A percentile compares a stretch with the other conserved stretches of the same genome.
Conservation (phyloP, 345 rosid genomes). For the Clarkia xantiana region DNA sequence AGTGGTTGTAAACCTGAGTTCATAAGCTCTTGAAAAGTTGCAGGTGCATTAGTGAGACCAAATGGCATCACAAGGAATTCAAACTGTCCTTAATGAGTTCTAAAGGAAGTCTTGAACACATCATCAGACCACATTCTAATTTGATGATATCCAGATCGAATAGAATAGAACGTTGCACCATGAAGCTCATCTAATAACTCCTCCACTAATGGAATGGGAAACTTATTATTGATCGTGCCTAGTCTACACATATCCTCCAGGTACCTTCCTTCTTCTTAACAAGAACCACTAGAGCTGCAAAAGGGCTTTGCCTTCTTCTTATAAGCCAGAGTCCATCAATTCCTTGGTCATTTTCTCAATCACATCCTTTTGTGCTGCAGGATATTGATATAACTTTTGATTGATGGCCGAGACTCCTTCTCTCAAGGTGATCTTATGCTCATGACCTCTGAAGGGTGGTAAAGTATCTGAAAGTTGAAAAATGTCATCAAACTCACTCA, state of each 20-base stretch:
- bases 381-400: not conserved
- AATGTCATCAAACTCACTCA: too few relatives aligned
- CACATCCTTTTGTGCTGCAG: slow-evolving; percentile 2
- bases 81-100: too few relatives aligned
- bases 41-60: too few relatives aligned
- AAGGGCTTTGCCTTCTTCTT: not conserved
- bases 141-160: not conserved
- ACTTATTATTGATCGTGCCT: not conserved
- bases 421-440: not conserved
- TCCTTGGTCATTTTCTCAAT: not conserved
- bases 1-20: too few relatives aligned
- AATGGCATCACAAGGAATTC: too few relatives aligned
- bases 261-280: slow-evolving; percentile 3
- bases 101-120: not conserved
- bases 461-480: too few relatives aligned
- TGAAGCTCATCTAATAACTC: slow-evolving; percentile 1
- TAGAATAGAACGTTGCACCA: not conserved
- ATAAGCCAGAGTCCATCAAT: not conserved
- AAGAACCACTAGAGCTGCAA: not conserved
- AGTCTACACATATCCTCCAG: not conserved
- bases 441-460: too few relatives aligned
- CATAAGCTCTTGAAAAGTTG: too few relatives aligned
- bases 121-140: not conserved
- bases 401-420: slow-evolving; percentile 2
- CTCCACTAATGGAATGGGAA: not conserved